A percentile compares a stretch with the other conserved stretches of the same genome.
phyloP scores from a whole-genome alignment of 108 stramenopile genomes.

The Fragilariopsis cylindrus region DNA sequence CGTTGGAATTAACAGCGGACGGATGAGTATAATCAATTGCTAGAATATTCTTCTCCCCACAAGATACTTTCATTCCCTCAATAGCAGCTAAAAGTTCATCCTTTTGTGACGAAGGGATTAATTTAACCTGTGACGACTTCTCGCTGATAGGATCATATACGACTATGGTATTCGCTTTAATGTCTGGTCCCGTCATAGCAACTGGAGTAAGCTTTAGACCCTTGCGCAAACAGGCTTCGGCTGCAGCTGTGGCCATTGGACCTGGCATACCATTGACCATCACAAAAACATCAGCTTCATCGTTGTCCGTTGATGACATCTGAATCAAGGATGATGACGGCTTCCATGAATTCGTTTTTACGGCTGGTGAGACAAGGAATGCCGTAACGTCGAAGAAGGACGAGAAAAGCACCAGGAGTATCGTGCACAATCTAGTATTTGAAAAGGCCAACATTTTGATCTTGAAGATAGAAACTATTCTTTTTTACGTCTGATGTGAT shows the following conservation, averaged over 20 bases:
- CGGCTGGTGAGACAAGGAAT: not conserved
- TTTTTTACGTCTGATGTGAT: not conserved
- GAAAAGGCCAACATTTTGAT: not conserved
- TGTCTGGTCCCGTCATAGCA: conserved; percentile 89
- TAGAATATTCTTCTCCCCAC: conserved; percentile 64
- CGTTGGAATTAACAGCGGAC: conserved; percentile 94
- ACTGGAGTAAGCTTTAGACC: conserved; percentile 80
- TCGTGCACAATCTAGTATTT: conserved; percentile 4
- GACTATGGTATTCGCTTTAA: conserved; percentile 68
- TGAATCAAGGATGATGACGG: not conserved
- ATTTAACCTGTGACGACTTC: conserved; percentile 57
- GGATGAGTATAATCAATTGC: conserved; percentile 99
- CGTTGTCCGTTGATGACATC: conserved; percentile 6
- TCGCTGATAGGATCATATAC: conserved; percentile 70
- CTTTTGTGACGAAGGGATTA: conserved; percentile 68
- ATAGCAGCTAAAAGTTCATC: conserved; percentile 62
- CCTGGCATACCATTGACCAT: conserved; percentile 96
- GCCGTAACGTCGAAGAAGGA: not conserved
- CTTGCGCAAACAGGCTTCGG: conserved; percentile 91
- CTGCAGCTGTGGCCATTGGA: conserved; percentile 94
- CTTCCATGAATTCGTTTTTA: not conserved
- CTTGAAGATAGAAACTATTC: not conserved
- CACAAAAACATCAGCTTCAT: conserved; percentile 32
- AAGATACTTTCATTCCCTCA: conserved; percentile 54
- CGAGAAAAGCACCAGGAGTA: conserved; percentile 10